Base-by-base conservation (phyloP, 805 yeast species). In the Debaryomyces hansenii region DNA sequence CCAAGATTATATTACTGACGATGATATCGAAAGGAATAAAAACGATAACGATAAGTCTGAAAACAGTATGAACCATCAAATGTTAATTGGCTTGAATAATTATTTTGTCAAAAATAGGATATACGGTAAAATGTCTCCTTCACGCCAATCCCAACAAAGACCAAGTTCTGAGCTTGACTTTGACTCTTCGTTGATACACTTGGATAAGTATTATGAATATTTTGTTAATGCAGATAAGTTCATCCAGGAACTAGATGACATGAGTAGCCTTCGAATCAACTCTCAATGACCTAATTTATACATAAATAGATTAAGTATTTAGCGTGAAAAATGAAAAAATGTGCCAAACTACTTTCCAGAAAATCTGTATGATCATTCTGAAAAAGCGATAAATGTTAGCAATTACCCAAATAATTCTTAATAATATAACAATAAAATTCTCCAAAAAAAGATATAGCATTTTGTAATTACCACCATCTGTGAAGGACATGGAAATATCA, bases 331-430 rank as follows among this genome's bases (percentile, higher is more conserved):
- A 31, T n/a, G 34, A 12, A n/a, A 31, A 31, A 14, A 14, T 9
- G 6, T 9, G 34, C 34, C 34, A 9, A 11, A 63, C 37, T 4
- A 62, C 20, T 34, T 48, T 55, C 62, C 63, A 62, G 1, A 63
- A 4, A 11, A 66, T 11, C 49, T 43, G 52, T 6, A 66, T 24
- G 2, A 63, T 36, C 6, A 45, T 41, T 48, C 61, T 63, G 14
- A 70, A 27, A 8, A 67, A 40, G 48, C 79, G 67, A 59, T 75
- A 77, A 12, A 76, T 43, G 39, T 75, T 80, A 35, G 78, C 84
- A 6, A 78, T 59, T 4, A 80, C 64, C 88, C 88, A 83, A n/a
- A 80, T 64, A 3, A 74, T 45, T 69, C 85, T 75, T 21, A 83
- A 63, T 3, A 73, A 20, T 1, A 79, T 52, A 15, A 82, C 85